Conservation (phyloP, 306 rosid genomes). For the peach (Prunus persica) region Prunus_persica_NCBIv2 NC_034011.1:11434001-11434500, state of each 20-base stretch:
- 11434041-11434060: not conserved
- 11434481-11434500: not conserved
- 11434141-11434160: not conserved
- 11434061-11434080: not conserved
- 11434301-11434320: not conserved
- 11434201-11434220: too few relatives aligned
- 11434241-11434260: conserved; percentile 7
- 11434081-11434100: not conserved
- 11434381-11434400: not conserved
- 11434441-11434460: not conserved
- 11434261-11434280: not conserved
- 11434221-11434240: not conserved
- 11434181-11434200: too few relatives aligned
- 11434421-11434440: too few relatives aligned
- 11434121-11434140: not conserved
- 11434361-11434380: not conserved
- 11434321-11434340: not conserved
- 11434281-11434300: too few relatives aligned
- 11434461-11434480: conserved; percentile 5
- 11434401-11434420: not conserved
- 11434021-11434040: not conserved
- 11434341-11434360: not conserved
- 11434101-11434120: not conserved
- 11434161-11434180: not conserved
- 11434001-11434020: not conserved